Conservation (phyloP, 441 rosid genomes). For the Caryocar brasiliense region DNA sequence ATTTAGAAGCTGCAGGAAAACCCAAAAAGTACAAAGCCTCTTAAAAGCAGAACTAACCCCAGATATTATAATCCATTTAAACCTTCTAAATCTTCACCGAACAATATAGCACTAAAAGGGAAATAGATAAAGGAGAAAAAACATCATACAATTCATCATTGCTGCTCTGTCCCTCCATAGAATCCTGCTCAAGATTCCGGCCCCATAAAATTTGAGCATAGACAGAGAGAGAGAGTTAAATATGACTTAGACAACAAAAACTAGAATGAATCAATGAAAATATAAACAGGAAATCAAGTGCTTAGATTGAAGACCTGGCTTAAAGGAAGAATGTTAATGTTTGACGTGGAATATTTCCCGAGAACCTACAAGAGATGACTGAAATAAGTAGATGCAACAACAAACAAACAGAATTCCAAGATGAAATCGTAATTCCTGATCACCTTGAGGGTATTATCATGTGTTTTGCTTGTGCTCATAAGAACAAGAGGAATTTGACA, state of each 20-base stretch:
- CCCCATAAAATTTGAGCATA: conserved; percentile 16
- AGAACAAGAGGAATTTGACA: conserved; percentile 48
- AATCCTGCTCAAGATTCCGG: conserved; percentile 12
- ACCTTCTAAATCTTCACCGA: background rate
- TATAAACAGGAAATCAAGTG: background rate
- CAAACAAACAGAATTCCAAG: background rate
- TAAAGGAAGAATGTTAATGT: conserved; percentile 37
- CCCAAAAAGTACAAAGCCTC: too few species aligned
- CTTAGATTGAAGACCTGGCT: conserved; percentile 26
- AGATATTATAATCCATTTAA: too few species aligned
- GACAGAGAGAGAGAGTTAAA: background rate
- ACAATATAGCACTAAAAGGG: background rate
- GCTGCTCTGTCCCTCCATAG: conserved; percentile 13
- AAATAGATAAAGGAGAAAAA: background rate
- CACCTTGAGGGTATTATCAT: conserved; percentile 40
- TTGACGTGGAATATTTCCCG: conserved; percentile 37
- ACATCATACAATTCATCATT: conserved; percentile 29
- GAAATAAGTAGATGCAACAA: conserved; percentile 10
- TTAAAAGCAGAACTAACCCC: too few species aligned
- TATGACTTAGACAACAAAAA: background rate
- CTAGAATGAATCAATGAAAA: background rate
- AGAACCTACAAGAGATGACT: conserved; percentile 29
- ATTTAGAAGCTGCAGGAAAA: too few species aligned
- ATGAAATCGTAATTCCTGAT: conserved; percentile 5
- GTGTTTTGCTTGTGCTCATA: conserved; percentile 32